These are phyloP conservation scores for Pestalotiopsis sp. DNA, from an alignment of 2,329 filamentous ascomycete genomes.

Conservation along the genomic window DNA sequence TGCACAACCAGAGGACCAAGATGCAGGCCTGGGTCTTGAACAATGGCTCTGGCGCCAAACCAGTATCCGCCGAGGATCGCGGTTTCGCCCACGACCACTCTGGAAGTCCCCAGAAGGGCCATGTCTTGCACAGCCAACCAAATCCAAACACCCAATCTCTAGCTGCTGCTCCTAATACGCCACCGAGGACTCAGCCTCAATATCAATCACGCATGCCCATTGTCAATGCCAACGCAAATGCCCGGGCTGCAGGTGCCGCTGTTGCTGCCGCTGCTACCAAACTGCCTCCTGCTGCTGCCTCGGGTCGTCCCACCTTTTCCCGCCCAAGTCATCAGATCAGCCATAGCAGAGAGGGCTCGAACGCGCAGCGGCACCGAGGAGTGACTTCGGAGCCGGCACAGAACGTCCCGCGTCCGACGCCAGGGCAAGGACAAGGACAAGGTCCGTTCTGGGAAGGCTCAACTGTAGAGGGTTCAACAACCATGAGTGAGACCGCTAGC, in stretches of 20 bases:
- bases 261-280: constrained; percentile 19
- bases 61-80: constrained; percentile 19
- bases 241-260: constrained; percentile 23
- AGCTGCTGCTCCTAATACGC: constrained; percentile 6
- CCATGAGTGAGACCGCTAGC: constrained; percentile 35
- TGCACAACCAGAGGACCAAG: constrained; percentile 32
- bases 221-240: constrained; percentile 29
- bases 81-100: constrained; percentile 24
- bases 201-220: constrained; percentile 29
- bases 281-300: constrained; percentile 16
- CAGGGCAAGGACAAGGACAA: constrained; percentile 23
- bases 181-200: constrained; percentile 21
- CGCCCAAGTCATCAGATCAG: constrained; percentile 15
- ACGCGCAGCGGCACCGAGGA: constrained; percentile 22
- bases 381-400: constrained; percentile 27
- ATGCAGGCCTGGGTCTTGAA: constrained; percentile 37
- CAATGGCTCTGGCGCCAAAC: constrained; percentile 26
- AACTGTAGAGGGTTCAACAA: constrained; percentile 31
- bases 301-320: constrained; percentile 16
- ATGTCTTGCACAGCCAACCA: constrained; percentile 20
- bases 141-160: constrained; percentile 18
- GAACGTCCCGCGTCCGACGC: constrained; percentile 21
- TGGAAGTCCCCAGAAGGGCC: constrained; percentile 24
- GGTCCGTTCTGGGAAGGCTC: constrained; percentile 36
- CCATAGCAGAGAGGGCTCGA: constrained; percentile 28